Evolutionary conservation across 331 rosid species (phyloP).

Genomic region (Prunus yedoensis): DNA sequence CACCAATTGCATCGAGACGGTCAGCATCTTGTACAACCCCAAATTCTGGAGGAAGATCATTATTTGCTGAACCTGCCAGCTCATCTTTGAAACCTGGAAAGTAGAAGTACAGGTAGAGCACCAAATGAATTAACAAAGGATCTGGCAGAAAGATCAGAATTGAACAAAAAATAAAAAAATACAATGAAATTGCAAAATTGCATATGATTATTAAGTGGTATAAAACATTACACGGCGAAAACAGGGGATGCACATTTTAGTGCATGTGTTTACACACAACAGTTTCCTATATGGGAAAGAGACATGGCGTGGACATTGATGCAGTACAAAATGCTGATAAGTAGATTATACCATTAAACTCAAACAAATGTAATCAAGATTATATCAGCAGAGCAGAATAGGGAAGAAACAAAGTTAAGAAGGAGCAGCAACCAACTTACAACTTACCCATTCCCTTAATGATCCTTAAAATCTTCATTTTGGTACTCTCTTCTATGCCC

Average conservation of each 20-base stretch:
- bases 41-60: constrained; percentile 61
- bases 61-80: constrained; percentile 47
- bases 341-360: not conserved
- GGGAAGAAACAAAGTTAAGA: constrained; percentile 4
- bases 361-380: not conserved
- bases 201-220: not conserved
- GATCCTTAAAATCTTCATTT: constrained; percentile 50
- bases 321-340: not conserved
- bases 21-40: constrained; percentile 94
- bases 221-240: not conserved
- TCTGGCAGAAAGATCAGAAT: not conserved
- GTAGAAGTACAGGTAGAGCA: not conserved
- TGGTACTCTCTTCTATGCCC: constrained; percentile 59
- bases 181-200: not conserved
- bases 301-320: not conserved
- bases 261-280: not conserved
- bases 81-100: constrained; percentile 87
- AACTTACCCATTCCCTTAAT: constrained; percentile 81
- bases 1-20: constrained; percentile 96
- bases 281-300: not conserved
- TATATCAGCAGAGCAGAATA: not conserved
- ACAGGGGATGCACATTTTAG: not conserved
- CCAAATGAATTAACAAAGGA: not conserved
- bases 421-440: constrained; percentile 39
- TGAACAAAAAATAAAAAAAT: not conserved